Base-by-base conservation (phyloP, 1,139 yeast genomes). In the Yamadazyma dendronema region DNA sequence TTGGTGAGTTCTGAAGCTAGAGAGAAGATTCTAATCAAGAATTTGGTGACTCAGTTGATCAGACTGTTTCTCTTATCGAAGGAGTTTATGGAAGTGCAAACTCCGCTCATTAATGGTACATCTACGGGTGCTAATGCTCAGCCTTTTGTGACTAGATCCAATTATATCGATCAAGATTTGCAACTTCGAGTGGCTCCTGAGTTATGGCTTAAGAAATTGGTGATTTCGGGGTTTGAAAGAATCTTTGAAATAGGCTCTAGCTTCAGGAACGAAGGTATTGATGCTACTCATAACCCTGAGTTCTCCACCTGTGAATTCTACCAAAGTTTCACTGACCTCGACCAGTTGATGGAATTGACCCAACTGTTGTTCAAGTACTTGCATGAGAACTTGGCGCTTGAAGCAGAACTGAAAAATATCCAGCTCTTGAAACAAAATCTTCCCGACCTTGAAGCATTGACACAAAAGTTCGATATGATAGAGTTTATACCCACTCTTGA, bases 301-400 rank as follows among this genome's bases (percentile, higher is more conserved):
- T 92, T 92, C 72, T 90, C 98, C 52, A 89, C 97, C 38, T 84
- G 97, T 71, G 98, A 92, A 67, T 88, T 90, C 67, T 92, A 92
- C 66, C 90, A 88, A 67, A 95, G 96, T 17, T 92, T 85, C 57
- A 95, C 95, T 35, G 95, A 90, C 59, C 92, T 90, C 47, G 85
- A 85, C 52, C 96, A 90, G 27, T 65, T 90, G 42, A 83, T 88
- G 72, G 43, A 44, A 1, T 53, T 83, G 30, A 83, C 95, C 0
- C 86, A 87, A 52, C 64, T 65, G 1, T 47, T 89, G 42, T 70
- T 88, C 34, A 44, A 52, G 4, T 53, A 48, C 12, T 58, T 85
- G 3, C 54, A 61, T 39, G 13, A 21, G 1, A 53, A 52, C 15
- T 49, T 64, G 13, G 36, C 44, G 9, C 16, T 28, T 2, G 39